Evolutionary conservation across 805 yeast genomes (phyloP), one percentile per base, ranked within the genome.

Genomic region (Yarrowia porcina): DNA sequence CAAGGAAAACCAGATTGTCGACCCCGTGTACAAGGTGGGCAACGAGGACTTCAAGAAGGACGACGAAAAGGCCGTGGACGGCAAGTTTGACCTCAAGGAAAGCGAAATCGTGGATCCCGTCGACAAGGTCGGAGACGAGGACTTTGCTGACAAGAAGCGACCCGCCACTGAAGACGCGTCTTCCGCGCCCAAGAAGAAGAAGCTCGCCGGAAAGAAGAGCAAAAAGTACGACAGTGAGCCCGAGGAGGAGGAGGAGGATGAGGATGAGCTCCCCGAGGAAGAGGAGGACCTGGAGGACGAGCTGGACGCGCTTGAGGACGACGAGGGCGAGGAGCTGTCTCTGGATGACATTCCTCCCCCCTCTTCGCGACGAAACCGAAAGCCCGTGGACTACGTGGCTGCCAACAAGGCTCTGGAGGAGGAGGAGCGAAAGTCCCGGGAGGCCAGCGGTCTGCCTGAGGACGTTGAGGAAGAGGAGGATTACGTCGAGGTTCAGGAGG

Each of bases 321-420:
- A 89, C 69, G 93, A 88, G 69, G 78, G 90, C 67, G 80, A 81
- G 35, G 96, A 88, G 74, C 89, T 91, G 67, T 96, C 89, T 71
- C 79, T 87, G 39, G 77, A 90, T 39, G 90, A 91, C 72, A 90
- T 90, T 67, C 80, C 87, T n/a, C 75, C 75, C 17, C 44, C 44
- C 10, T 76, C 83, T 17, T 94, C 96, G 13, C 82, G 96, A 75
- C 88, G 97, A 79, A 91, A 97, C 8, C 83, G 97, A 68, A 88
- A 86, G 71, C 88, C 87, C 18, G 87, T 92, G 68, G 97, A 91
- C 75, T 91, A 88, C 74, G 79, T 84, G 64, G 87, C 89, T 75
- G 90, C 96, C 15, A 89, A 90, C 20, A 88, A 83, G 67, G 83
- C 88, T 71, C 75, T 89, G 69, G 84, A 82, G 61, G 76, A 76